Base-by-base conservation (phyloP, 2,329 filamentous ascomycete species). In the Hypoxylon sp. region DNA sequence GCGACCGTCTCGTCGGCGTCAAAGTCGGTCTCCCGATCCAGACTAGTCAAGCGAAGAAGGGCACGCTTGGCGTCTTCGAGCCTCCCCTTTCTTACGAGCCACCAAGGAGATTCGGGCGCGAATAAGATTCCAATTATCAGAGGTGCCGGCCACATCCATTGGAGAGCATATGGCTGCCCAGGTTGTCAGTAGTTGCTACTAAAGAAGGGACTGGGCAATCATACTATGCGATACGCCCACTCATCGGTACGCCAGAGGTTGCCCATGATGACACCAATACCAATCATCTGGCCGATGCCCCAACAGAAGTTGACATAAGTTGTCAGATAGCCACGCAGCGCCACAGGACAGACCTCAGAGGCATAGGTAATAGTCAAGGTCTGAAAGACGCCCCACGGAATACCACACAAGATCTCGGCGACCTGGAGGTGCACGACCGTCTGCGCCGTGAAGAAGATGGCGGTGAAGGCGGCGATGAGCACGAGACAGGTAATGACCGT, bases 1-100 rank as follows among this genome's bases (percentile, higher is more conserved):
- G 92, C 90, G 54, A 97, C 85, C 0, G 93, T 96, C 80, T 96
- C 93, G 69, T 97, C 92, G 10, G 92, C 88, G 75, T 97, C 88
- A 73, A 96, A 94, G 67, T 91, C 87, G 0, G 88, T 90, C 67
- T 93, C 90, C 59, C 84, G 83, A 69, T 89, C 82, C 13, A 84
- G 73, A 73, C 86, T 90, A 4, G 91, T 92, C 19, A 93, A 82
- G 2, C 91, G 88, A 53, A 91, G 82, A 19, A 93, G 84, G 1
- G 90, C 82, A 51, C 82, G 81, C 80, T 92, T 92, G 31, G 91
- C 91, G 15, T 92, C 89, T 7, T 89, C 87, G 42, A 88, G 80
- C 37, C 84, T 85, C 35, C 88, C 89, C 74, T 86, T 87, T 42
- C 91, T 88, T 48, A 93, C 89, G n/a, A 93, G 85, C 91, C 91